Evolutionary conservation across 2,329 filamentous ascomycete species (phyloP), one percentile per base, ranked within the genome.

Genomic region (Pseudogymnoascus sp.): DNA sequence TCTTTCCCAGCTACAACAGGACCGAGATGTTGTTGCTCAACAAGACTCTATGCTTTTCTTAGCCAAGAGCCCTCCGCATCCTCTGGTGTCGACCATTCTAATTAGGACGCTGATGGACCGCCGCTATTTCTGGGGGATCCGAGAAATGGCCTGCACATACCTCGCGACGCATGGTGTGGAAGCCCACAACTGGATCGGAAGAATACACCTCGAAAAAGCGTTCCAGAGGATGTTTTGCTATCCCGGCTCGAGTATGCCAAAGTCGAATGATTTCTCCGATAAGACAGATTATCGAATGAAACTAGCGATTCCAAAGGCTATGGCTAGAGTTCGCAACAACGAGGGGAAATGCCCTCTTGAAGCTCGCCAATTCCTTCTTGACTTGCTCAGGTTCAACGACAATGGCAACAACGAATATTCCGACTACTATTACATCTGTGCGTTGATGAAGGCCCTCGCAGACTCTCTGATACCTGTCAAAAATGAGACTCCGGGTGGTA

Each of bases 1-100:
- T 72, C 85, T 96, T 62, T 97, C 94, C 20, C 94, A 99, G 73
- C 79, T 99, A 64, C 94, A 99, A 72, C 94, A 99, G 74, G 94
- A 99, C 74, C 83, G 93, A 68, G 95, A 99, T 72, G 90, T 99
- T 62, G 90, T 96, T 65, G 95, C 95, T n/a, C 85, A 88, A 66
- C 83, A 86, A 68, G 84, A 88, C 68, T 84, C 90, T 4, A 84
- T 96, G 76, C 80, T 94, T 69, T 91, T 88, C 70, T 82, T 96
- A 66, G 80, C 83, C 39, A 72, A 81, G 71, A 75, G 86, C 71
- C 75, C 84, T 53, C 82, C 89, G 20, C 89, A 93, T 73, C 86
- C 87, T 6, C 83, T 97, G 41, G 88, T 92, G 30, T 92, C 95
- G 0, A 95, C 91, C 0, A 92, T 97, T 65, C 82, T 97, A 38